Evolutionary conservation across 2,329 filamentous ascomycete genomes (phyloP).

Genomic region (Hymenoscyphus scutula): DNA sequence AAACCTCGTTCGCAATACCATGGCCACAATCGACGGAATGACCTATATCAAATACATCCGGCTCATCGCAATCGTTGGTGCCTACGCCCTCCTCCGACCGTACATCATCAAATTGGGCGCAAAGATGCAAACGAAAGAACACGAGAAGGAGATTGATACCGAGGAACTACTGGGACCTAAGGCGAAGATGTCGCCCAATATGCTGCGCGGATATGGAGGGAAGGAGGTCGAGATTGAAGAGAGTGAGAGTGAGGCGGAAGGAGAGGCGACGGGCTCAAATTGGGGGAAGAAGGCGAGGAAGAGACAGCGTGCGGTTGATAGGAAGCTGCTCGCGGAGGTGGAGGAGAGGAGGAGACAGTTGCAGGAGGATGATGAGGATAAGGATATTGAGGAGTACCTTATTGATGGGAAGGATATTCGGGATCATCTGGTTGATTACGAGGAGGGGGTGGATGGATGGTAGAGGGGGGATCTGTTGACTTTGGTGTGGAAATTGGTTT

Average conservation of each 20-base stretch:
- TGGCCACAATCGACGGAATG: conserved; percentile 50
- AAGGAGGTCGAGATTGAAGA: conserved; percentile 53
- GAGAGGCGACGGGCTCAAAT: conserved; percentile 39
- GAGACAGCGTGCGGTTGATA: conserved; percentile 65
- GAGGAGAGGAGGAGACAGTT: conserved; percentile 52
- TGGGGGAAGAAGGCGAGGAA: conserved; percentile 72
- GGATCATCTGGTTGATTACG: conserved; percentile 61
- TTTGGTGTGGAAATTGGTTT: not conserved
- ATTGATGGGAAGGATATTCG: conserved; percentile 60
- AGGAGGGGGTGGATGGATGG: conserved; percentile 29
- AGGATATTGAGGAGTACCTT: conserved; percentile 72
- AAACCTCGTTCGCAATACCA: conserved; percentile 48
- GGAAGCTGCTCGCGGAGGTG: conserved; percentile 61
- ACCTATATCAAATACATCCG: conserved; percentile 60
- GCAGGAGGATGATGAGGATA: conserved; percentile 66
- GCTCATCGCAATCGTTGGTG: conserved; percentile 67
- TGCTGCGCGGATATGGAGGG: conserved; percentile 50
- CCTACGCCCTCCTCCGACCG: conserved; percentile 71
- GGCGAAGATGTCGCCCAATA: conserved; percentile 58
- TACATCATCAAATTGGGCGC: conserved; percentile 68
- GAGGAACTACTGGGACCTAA: conserved; percentile 36
- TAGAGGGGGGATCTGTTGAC: conserved; percentile 11
- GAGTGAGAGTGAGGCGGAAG: conserved; percentile 48
- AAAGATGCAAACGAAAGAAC: conserved; percentile 60
- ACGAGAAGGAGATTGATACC: conserved; percentile 49